Evolutionary conservation across 495 filamentous ascomycete genomes (phyloP), one percentile per base, ranked within the genome.

Genomic region (Thozetella sp.): DNA sequence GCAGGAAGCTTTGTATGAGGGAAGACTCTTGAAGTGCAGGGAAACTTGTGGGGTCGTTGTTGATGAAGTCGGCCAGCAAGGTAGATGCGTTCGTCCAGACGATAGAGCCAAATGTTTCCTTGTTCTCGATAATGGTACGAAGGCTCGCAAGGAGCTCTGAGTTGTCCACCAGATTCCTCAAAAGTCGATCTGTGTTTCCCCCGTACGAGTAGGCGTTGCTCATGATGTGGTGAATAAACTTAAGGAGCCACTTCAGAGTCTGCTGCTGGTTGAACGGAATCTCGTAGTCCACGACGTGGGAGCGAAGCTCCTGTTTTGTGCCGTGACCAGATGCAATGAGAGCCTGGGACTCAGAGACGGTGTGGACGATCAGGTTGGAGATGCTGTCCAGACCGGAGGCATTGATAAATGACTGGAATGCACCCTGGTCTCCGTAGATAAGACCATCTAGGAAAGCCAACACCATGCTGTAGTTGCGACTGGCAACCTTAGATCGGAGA

Each of bases 1-100:
- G 86, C 22, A 99, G 81, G 48, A 97, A 86, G 55, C 85, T 90
- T 68, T 89, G 88, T 59, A 93, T 92, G 54, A 98, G 80, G 25
- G 95, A 95, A 51, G 96, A 93, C 76, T 99, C 96, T 19, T 90
- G 90, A 63, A 99, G 93, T 19, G 96, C 92, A 25, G 90, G 87
- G 68, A 97, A 98, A 67, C 96, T 99, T 3, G 96, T 98, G 2
- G 96, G 96, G 66, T 99, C 96, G 68, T 98, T 97, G 73, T 99
- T 96, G 59, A 99, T 97, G 78, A 98, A 98, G 67, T 89, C 94
- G 72, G 90, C 94, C 25, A 98, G 80, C 63, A 98, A 93, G 62
- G 88, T 90, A 57, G 95, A 90, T 19, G 92, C 89, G 67, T 90
- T 90, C 56, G 92, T 96, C 96, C 96, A 99, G 17, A 97, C 91